phyloP scores from a whole-genome alignment of 2,329 filamentous ascomycete species.

The Aspergillus intermedius region DNA sequence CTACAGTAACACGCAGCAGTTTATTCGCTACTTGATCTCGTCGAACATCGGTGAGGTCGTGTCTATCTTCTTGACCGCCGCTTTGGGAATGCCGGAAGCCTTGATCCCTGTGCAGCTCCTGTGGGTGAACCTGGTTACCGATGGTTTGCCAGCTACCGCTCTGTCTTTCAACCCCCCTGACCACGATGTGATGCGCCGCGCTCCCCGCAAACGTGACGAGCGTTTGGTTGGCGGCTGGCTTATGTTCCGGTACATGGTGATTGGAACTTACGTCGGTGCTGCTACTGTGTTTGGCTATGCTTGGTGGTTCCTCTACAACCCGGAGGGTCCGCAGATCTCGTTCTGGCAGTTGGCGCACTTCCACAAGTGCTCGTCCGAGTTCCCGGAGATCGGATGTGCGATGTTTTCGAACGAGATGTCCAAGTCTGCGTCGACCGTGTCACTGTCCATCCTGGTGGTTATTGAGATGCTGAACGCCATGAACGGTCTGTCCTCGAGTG shows the following conservation, averaged over 20 bases:
- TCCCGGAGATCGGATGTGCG: conserved; percentile 80
- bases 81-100: conserved; percentile 94
- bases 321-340: conserved; percentile 79
- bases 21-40: conserved; percentile 97
- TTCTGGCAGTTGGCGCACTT: conserved; percentile 89
- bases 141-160: conserved; percentile 91
- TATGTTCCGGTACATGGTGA: conserved; percentile 95
- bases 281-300: conserved; percentile 95
- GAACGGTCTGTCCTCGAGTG: conserved; percentile 93
- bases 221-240: conserved; percentile 89
- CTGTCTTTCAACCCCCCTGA: conserved; percentile 98
- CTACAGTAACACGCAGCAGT: conserved; percentile 99
- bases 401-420: conserved; percentile 86
- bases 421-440: conserved; percentile 87
- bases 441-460: conserved; percentile 82
- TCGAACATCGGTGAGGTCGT: conserved; percentile 99
- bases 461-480: conserved; percentile 99
- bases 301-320: conserved; percentile 99
- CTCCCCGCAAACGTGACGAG: conserved; percentile 87
- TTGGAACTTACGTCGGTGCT: conserved; percentile 88
- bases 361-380: conserved; percentile 81
- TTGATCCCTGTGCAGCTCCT: conserved; percentile 94
- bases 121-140: conserved; percentile 98
- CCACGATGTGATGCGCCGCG: conserved; percentile 92
- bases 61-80: conserved; percentile 95